A percentile compares a stretch with the other conserved stretches of the same genome.
These are phyloP conservation scores for Gossypium herbaceum DNA, from an alignment of 345 rosid species.

Conservation along the genomic window DNA sequence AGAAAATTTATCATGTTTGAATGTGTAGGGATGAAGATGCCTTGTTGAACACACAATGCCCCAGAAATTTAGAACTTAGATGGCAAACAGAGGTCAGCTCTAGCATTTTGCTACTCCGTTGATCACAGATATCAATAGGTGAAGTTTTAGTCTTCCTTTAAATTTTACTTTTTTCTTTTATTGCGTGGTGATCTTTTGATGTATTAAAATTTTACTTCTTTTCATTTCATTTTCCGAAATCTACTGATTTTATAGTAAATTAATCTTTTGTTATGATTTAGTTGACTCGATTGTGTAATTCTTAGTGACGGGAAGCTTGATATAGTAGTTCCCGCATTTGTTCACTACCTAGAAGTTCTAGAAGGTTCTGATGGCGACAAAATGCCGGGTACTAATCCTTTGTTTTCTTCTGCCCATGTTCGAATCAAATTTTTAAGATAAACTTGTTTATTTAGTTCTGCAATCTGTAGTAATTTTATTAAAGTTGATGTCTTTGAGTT, in stretches of 20 bases:
- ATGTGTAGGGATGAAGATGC: constrained; percentile 76
- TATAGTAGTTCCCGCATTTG: constrained; percentile 90
- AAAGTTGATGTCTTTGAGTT: background rate
- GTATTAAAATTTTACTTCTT: background rate
- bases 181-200: background rate
- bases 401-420: background rate
- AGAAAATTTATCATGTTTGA: background rate
- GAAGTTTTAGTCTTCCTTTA: background rate
- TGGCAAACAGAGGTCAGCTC: constrained; percentile 99
- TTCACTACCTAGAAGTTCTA: constrained; percentile 96
- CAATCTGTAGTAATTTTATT: background rate
- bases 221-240: constrained; percentile 2
- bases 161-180: background rate
- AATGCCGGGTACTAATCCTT: constrained; percentile 66
- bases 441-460: background rate
- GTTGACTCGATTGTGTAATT: constrained; percentile 5
- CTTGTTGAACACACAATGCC: constrained; percentile 88
- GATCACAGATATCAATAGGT: constrained; percentile 97
- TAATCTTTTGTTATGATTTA: background rate
- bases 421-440: background rate
- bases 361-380: constrained; percentile 99
- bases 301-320: constrained; percentile 98
- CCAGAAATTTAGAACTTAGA: constrained; percentile 82
- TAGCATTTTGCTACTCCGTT: constrained; percentile 86
- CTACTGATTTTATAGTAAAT: background rate